Evolutionary conservation across 1,284 basidiomycete species (phyloP).

Genomic region (Naganishia cerealis): DNA sequence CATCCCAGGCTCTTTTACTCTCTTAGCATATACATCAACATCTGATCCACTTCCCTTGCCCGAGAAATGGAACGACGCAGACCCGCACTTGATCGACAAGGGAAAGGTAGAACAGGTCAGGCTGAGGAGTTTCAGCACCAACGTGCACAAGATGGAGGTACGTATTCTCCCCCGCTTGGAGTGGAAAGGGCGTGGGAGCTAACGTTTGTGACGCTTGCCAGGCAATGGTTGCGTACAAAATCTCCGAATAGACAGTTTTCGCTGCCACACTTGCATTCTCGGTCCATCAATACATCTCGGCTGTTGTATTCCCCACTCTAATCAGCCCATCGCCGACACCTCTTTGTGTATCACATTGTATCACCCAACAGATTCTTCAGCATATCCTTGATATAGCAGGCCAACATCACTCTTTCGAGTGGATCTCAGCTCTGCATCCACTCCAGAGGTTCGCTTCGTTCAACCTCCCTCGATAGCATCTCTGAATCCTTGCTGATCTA

Average conservation of each 20-base stretch:
- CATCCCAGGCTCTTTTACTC: conserved; percentile 69
- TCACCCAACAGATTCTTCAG: too few species aligned
- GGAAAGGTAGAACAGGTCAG: conserved; percentile 96
- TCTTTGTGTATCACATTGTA: too few species aligned
- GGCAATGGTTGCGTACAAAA: conserved; percentile 39
- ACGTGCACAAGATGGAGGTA: conserved; percentile 81
- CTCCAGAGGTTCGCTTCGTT: too few species aligned
- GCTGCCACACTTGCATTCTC: neutral
- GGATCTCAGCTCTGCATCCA: too few species aligned
- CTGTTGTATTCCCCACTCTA: neutral
- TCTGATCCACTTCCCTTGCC: conserved; percentile 70
- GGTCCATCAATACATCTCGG: neutral
- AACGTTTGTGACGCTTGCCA: neutral
- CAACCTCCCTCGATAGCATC: too few species aligned
- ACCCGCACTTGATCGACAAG: conserved; percentile 89
- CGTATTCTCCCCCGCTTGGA: conserved; percentile 22
- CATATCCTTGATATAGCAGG: too few species aligned
- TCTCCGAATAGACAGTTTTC: conserved; percentile 29
- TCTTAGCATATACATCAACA: conserved; percentile 83
- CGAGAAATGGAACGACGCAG: conserved; percentile 84
- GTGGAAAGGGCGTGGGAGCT: neutral
- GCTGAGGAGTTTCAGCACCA: conserved; percentile 83
- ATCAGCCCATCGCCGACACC: too few species aligned
- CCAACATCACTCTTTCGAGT: too few species aligned
- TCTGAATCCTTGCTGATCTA: too few species aligned